Evolutionary conservation across 2,329 filamentous ascomycete genomes (phyloP), one percentile per base, ranked within the genome.

Genomic region (Sporothrix inflata): DNA sequence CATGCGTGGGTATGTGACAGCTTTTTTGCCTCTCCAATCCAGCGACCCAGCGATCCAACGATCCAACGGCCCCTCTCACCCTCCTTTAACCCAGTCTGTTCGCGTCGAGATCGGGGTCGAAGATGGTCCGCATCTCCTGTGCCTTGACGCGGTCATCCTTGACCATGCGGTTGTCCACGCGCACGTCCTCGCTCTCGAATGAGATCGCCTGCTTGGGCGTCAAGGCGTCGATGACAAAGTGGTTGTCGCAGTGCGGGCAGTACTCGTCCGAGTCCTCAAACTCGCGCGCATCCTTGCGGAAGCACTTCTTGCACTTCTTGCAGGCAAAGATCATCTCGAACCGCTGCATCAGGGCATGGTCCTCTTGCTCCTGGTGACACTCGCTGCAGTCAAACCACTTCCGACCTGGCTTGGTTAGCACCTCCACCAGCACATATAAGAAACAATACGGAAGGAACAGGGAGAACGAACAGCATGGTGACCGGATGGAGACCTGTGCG

Each of bases 331-430:
- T 88, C 94, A 99, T 97, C 79, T 99, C 96, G 77, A 91, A 87
- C 75, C 86, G 87, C 83, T 97, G 92, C 70, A 88, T 83, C 27
- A 99, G 89, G 49, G 87, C 83, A 81, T 98, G 96, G 74, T 85
- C 83, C 82, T 97, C 92, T 74, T 89, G 85, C 81, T 99, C 96
- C 70, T 84, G 84, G 84, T 99, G 96, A 84, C 96, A 99, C 81
- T 98, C 92, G 75, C 93, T 92, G 83, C 96, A 99, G 85, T 99
- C 96, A 84, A 98, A 99, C 97, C 97, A 99, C 86, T 97, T 98
- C 74, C 90, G 89, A 85, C 93, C 93, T 95, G 78, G 14, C 0
- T 14, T 16, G 9, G 40, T 57, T 4, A 70, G 57, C 8, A 57
- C 27, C 53, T 49, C n/a, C 21, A 34, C 38, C 0, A 16, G 7